phyloP scores from a whole-genome alignment of 257 asterid genomes.

The Schizonepeta tenuifolia region DNA sequence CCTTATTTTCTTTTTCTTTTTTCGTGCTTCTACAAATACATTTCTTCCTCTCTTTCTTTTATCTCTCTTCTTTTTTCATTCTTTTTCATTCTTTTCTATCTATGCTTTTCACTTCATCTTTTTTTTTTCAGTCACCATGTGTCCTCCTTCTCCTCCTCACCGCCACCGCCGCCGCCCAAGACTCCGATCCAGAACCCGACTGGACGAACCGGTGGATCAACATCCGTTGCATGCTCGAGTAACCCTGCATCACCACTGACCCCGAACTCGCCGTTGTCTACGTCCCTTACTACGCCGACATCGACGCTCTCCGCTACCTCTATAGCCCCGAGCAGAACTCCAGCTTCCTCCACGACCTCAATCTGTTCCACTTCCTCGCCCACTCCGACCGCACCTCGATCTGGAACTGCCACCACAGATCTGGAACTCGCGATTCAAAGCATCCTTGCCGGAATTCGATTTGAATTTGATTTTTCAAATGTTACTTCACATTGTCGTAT shows the following conservation, averaged over 20 bases:
- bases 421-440: no score
- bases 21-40: no score
- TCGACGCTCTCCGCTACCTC: conserved; percentile 68
- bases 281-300: conserved; percentile 75
- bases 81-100: no score
- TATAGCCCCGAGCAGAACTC: conserved; percentile 79
- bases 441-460: no score
- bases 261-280: conserved; percentile 73
- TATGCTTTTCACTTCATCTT: no score
- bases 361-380: conserved; percentile 47
- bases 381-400: conserved; percentile 49
- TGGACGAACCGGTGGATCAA: conserved; percentile 85
- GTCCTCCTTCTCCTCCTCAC: conserved; percentile 19
- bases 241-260: conserved; percentile 82
- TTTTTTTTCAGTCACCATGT: no score
- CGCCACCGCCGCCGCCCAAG: conserved; percentile 23
- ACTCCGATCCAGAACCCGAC: conserved; percentile 60
- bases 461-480: no score
- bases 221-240: conserved; percentile 94
- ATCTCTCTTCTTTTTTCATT: no score
- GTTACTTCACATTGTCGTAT: no score
- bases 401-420: conserved; percentile 61
- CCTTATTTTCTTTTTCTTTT: no score
- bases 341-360: conserved; percentile 71
- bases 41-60: no score